phyloP scores from a whole-genome alignment of 306 rosid species.

The Macrotyloma uniflorum region DNA sequence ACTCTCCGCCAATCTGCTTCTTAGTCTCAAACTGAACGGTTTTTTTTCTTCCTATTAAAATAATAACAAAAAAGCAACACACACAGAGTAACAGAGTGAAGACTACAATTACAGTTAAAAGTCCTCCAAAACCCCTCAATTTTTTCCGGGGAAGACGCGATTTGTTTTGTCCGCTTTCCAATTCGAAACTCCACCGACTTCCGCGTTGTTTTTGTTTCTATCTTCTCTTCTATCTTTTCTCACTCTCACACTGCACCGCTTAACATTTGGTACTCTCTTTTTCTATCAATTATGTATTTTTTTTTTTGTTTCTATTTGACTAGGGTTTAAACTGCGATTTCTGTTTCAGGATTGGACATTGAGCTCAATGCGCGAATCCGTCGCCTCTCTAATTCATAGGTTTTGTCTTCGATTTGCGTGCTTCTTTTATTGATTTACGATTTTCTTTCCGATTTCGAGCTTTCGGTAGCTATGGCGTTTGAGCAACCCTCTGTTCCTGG shows the following conservation, averaged over 20 bases:
- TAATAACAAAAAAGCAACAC: not conserved
- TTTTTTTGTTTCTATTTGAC: slow-evolving; percentile 33
- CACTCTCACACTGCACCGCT: slow-evolving; percentile 27
- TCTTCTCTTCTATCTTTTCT: not conserved
- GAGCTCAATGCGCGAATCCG: slow-evolving; percentile 21
- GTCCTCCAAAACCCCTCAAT: slow-evolving; percentile 39
- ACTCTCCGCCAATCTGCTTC: not conserved
- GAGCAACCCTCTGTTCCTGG: slow-evolving; percentile 63
- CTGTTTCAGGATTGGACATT: slow-evolving; percentile 6
- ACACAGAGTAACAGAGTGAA: not conserved
- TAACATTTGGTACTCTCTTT: slow-evolving; percentile 43
- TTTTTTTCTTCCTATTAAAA: not conserved
- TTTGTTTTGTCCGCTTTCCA: slow-evolving; percentile 23
- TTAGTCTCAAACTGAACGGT: not conserved
- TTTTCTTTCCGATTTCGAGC: slow-evolving; percentile 2
- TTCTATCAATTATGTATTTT: not conserved
- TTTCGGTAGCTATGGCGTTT: slow-evolving; percentile 66
- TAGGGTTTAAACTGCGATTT: slow-evolving; percentile 43
- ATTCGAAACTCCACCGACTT: slow-evolving; percentile 52
- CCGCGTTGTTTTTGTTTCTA: not conserved
- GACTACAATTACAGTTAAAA: slow-evolving; percentile 6
- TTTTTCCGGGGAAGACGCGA: not conserved
- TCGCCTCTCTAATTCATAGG: slow-evolving; percentile 6
- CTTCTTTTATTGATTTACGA: slow-evolving; percentile 32
- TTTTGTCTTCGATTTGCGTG: slow-evolving; percentile 16